Base-by-base conservation (phyloP, 306 rosid genomes). In the Medicago ruthenica region DNA sequence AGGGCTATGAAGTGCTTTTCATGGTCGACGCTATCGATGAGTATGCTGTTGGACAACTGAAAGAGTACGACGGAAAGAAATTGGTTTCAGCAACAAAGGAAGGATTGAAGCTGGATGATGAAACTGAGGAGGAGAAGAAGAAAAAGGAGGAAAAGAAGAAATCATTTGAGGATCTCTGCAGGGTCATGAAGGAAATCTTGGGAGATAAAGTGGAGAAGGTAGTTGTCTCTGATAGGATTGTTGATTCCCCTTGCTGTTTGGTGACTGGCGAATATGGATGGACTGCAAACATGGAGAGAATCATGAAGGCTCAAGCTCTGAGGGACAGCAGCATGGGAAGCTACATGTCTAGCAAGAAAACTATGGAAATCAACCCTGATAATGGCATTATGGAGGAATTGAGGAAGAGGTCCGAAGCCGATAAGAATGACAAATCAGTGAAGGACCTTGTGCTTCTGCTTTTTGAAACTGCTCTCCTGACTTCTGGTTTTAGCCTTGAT, bases 11-110 rank as follows among this genome's bases (percentile, higher is more conserved):
- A 78, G 95, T 89, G 2, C 83, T 89, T 1, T 89, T 55, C 79
- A 89, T 89, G 95, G 92, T 89, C 14, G 92, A 89, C 3, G 92
- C 95, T 0, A 89, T 89, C 8, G 95, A 89, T 4, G 95, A 89
- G 65, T 89, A 89, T 2, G 90, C 90, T 0, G 81, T 89, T n/a
- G 92, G 95, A 2, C 92, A 89, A 10, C 53, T 89, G 15, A 87
- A 89, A 51, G 95, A 89, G 22, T 89, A 86, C 1, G 95, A 89
- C 6, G 95, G 92, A 0, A 89, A 89, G 83, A 89, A 89, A 76
- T 12, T 89, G 51, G 90, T 89, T 9, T 89, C 95, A 17, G 95
- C 92, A 1, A 87, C 95, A 0, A 89, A 89, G 76, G 96, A 90
- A 62, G 96, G 96, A 0, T 24, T 90, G 76, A 90, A 86, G 37